Percentiles rank a stretch among this genome's conserved stretches.
These are phyloP conservation scores for Dactylellina cionopaga DNA, from an alignment of 2,329 filamentous ascomycete species.

Conservation along the genomic window DNA sequence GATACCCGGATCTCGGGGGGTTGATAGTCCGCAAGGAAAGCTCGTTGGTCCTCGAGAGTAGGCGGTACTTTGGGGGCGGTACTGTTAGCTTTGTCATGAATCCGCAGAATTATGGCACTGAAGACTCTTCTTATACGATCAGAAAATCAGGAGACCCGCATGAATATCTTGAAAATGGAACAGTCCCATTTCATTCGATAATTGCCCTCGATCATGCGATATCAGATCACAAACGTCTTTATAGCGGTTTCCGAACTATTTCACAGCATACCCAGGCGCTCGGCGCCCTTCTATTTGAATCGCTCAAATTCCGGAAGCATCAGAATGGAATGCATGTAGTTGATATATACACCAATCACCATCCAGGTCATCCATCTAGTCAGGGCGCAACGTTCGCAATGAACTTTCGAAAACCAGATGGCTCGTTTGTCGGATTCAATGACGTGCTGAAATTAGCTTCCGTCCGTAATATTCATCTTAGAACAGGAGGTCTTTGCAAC, in stretches of 20 bases:
- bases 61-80: slow-evolving; percentile 90
- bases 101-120: slow-evolving; percentile 60
- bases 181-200: slow-evolving; percentile 88
- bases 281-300: slow-evolving; percentile 68
- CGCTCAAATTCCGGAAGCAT: slow-evolving; percentile 72
- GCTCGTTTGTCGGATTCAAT: slow-evolving; percentile 79
- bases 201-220: slow-evolving; percentile 81
- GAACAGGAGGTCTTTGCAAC: slow-evolving; percentile 91
- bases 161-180: slow-evolving; percentile 88
- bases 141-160: slow-evolving; percentile 78
- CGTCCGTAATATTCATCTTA: slow-evolving; percentile 81
- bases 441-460: slow-evolving; percentile 88
- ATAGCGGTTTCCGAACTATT: slow-evolving; percentile 75
- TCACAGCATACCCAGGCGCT: slow-evolving; percentile 77
- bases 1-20: slow-evolving; percentile 89
- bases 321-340: slow-evolving; percentile 74
- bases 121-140: slow-evolving; percentile 79
- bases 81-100: slow-evolving; percentile 90
- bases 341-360: slow-evolving; percentile 68
- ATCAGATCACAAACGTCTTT: slow-evolving; percentile 74
- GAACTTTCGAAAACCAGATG: slow-evolving; percentile 76
- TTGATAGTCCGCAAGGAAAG: slow-evolving; percentile 74
- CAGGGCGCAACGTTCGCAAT: slow-evolving; percentile 84
- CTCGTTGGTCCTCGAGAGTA: slow-evolving; percentile 57
- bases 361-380: slow-evolving; percentile 59